phyloP scores from a whole-genome alignment of 305 asterid species.

The Vinca major region DNA sequence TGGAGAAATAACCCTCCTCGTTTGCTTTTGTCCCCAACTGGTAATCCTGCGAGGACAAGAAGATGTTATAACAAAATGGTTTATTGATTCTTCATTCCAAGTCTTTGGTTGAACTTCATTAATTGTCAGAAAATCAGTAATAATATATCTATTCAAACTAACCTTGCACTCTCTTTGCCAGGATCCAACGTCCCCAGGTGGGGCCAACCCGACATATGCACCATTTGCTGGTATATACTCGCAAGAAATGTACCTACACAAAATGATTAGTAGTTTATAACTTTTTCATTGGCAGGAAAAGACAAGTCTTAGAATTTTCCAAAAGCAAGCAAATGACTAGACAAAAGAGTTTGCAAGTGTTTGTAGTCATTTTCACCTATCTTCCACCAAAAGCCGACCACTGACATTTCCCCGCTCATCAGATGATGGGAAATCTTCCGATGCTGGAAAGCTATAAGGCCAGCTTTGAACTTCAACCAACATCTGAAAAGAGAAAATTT shows the following conservation, averaged over 20 bases:
- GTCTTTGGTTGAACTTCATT: not conserved
- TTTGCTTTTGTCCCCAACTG: constrained; percentile 82
- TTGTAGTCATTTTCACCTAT: constrained; percentile 34
- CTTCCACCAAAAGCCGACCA: constrained; percentile 50
- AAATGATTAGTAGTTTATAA: no score
- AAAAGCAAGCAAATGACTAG: not conserved
- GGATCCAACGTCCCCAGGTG: constrained; percentile 79
- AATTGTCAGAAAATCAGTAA: not conserved
- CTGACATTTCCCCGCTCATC: constrained; percentile 30
- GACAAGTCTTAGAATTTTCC: not conserved
- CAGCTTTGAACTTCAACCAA: constrained; percentile 57
- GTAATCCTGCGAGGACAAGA: constrained; percentile 42
- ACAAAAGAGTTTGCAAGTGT: not conserved
- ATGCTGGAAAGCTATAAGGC: constrained; percentile 41
- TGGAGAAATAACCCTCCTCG: constrained; percentile 54
- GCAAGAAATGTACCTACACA: constrained; percentile 43
- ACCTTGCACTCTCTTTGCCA: constrained; percentile 99
- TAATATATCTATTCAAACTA: not conserved
- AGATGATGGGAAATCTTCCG: constrained; percentile 31
- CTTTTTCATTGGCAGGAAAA: no score
- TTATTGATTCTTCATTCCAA: constrained; percentile 1
- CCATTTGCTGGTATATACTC: constrained; percentile 50
- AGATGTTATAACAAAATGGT: not conserved
- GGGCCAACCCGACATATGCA: constrained; percentile 81
- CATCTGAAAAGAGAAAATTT: constrained; percentile 39